phyloP scores from a whole-genome alignment of 1,284 basidiomycete species.

The Boletus calvinii region DNA sequence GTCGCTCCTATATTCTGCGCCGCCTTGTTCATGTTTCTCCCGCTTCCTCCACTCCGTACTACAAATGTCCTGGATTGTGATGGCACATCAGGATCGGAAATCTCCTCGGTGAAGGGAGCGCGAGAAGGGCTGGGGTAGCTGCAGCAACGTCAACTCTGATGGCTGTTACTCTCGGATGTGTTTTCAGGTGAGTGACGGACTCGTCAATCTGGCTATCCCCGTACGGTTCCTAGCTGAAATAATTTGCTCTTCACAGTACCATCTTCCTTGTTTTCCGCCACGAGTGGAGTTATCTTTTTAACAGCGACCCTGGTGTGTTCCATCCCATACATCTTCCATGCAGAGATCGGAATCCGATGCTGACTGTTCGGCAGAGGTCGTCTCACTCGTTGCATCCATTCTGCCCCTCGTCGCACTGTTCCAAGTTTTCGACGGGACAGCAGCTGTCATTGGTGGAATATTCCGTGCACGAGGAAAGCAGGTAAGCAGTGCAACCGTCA shows the following conservation, averaged over 20 bases:
- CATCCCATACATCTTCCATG: neutral
- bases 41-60: neutral
- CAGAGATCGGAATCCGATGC: neutral
- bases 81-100: constrained; percentile 65
- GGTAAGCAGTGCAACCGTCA: constrained; percentile 30
- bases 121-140: constrained; percentile 65
- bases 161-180: constrained; percentile 53
- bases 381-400: constrained; percentile 66
- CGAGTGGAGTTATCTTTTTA: constrained; percentile 82
- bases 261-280: constrained; percentile 76
- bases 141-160: constrained; percentile 62
- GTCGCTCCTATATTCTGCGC: neutral
- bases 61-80: neutral
- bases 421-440: constrained; percentile 81
- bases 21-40: neutral
- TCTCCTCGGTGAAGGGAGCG: constrained; percentile 72
- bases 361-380: constrained; percentile 45
- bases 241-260: constrained; percentile 39
- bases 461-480: constrained; percentile 79
- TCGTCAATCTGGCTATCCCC: neutral
- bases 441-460: constrained; percentile 71
- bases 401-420: constrained; percentile 77
- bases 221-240: neutral
- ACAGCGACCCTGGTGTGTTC: constrained; percentile 66
- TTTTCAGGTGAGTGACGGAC: constrained; percentile 54